A percentile compares a stretch with the other conserved stretches of the same genome.
These are phyloP conservation scores for Ulota crispa DNA, from an alignment of 225 moss, liverwort and hornwort genomes.

Conservation along the genomic window DNA sequence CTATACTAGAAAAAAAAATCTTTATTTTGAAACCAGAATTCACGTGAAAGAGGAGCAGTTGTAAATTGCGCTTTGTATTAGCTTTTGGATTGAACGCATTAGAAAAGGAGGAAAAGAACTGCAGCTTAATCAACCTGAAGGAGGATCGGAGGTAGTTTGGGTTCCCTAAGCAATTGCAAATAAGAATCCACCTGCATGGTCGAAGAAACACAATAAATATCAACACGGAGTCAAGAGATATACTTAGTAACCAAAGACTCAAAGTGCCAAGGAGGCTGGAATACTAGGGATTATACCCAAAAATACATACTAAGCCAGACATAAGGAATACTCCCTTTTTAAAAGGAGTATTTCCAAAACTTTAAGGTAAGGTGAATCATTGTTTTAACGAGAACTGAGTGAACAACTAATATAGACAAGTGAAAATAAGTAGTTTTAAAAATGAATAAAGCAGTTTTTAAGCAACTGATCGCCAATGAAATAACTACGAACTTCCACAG, in stretches of 20 bases:
- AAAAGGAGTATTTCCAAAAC: not conserved
- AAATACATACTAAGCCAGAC: not conserved
- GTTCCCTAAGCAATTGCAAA: slow-evolving; percentile 83
- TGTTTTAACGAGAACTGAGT: not conserved
- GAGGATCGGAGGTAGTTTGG: slow-evolving; percentile 84
- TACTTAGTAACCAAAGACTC: not conserved
- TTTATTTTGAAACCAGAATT: not conserved
- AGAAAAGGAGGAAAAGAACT: not conserved
- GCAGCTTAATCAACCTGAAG: slow-evolving; percentile 62
- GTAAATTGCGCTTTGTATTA: not conserved
- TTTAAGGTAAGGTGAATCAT: no score
- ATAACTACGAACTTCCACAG: not conserved
- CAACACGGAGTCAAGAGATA: not conserved
- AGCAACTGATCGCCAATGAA: not conserved
- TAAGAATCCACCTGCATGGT: slow-evolving; percentile 79
- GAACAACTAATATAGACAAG: not conserved
- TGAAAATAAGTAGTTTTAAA: not conserved
- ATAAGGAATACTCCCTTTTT: not conserved
- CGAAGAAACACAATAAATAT: not conserved
- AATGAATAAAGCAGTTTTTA: not conserved
- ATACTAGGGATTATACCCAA: not conserved
- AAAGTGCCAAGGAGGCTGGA: not conserved
- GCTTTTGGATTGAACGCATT: not conserved
- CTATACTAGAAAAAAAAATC: not conserved
- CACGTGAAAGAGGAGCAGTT: not conserved